A percentile compares a stretch with the other conserved stretches of the same genome.
phyloP scores from a whole-genome alignment of 2,329 filamentous ascomycete species.

The Ceratocystis variospora region DNA sequence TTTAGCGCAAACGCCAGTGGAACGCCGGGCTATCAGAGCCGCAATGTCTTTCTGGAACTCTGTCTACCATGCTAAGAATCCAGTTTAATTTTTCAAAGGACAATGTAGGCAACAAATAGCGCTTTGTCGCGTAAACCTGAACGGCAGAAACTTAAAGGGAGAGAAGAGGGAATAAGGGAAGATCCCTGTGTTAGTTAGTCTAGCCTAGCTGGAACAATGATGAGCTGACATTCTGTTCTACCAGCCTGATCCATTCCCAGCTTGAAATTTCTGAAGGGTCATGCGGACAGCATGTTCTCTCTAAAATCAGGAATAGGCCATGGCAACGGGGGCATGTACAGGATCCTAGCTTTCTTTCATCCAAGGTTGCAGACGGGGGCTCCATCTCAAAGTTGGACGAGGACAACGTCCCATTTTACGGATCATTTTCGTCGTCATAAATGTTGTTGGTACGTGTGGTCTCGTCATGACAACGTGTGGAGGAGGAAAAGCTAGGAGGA shows the following conservation, averaged over 20 bases:
- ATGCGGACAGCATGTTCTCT: constrained; percentile 3
- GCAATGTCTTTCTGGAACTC: neutral
- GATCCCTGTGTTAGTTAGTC: neutral
- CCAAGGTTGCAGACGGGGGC: neutral
- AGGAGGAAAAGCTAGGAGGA: neutral
- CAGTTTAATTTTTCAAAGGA: too few relatives aligned
- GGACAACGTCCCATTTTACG: neutral
- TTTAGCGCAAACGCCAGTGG: neutral
- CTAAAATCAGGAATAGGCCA: neutral
- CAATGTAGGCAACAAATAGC: too few relatives aligned
- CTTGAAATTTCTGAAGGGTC: constrained; percentile 6
- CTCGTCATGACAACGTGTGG: constrained; percentile 1
- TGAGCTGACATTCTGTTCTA: neutral
- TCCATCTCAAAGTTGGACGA: neutral
- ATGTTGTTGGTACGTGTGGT: neutral
- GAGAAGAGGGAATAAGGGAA: neutral
- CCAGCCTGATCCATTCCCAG: neutral
- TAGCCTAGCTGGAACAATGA: neutral
- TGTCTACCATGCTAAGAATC: neutral
- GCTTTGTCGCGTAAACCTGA: too few relatives aligned
- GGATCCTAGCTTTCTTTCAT: constrained; percentile 6
- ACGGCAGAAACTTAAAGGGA: neutral
- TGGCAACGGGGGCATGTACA: neutral
- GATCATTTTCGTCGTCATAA: neutral
- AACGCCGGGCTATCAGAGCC: neutral